Percentiles rank a stretch among this genome's conserved stretches.
Conservation (phyloP, 2,329 filamentous ascomycete genomes). For the Monosporascus sp. region DNA sequence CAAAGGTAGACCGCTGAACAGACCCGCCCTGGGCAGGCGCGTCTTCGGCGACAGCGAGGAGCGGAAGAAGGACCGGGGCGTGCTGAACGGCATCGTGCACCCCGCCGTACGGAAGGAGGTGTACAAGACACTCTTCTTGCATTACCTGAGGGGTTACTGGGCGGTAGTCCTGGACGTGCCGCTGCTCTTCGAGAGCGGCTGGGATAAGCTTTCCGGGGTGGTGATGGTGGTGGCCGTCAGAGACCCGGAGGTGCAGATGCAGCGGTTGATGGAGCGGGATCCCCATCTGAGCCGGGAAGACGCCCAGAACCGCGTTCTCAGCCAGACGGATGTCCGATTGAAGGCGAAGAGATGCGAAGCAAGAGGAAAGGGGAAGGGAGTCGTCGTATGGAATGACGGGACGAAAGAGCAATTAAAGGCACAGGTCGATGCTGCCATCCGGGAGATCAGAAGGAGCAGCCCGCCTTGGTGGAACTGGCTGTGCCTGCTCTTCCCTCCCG, state of each 20-base stretch:
- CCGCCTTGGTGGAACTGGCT: slow-evolving; percentile 82
- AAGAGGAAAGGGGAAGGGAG: slow-evolving; percentile 58
- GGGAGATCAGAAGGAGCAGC: slow-evolving; percentile 54
- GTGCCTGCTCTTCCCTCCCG: slow-evolving; percentile 63
- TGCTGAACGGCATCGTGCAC: slow-evolving; percentile 87
- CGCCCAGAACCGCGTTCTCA: slow-evolving; percentile 77
- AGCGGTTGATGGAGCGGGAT: slow-evolving; percentile 69
- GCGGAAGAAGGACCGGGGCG: slow-evolving; percentile 62
- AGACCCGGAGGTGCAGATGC: slow-evolving; percentile 78
- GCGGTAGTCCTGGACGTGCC: slow-evolving; percentile 91
- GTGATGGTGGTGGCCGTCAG: slow-evolving; percentile 82
- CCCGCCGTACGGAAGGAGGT: slow-evolving; percentile 82
- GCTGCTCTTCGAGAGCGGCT: slow-evolving; percentile 79
- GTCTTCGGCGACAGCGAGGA: slow-evolving; percentile 80
- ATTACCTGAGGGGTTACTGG: slow-evolving; percentile 74
- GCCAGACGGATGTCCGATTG: slow-evolving; percentile 78
- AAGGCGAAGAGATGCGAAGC: slow-evolving; percentile 74
- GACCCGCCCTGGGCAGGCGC: slow-evolving; percentile 74
- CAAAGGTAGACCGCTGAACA: slow-evolving; percentile 71
- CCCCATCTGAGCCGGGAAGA: slow-evolving; percentile 76
- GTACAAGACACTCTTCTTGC: slow-evolving; percentile 65
- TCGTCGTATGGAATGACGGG: slow-evolving; percentile 89
- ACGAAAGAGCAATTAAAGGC: slow-evolving; percentile 62
- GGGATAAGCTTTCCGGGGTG: slow-evolving; percentile 80
- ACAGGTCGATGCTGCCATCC: slow-evolving; percentile 63